Evolutionary conservation across 2,329 filamentous ascomycete species (phyloP).

Genomic region (Diplodia sapinea): DNA sequence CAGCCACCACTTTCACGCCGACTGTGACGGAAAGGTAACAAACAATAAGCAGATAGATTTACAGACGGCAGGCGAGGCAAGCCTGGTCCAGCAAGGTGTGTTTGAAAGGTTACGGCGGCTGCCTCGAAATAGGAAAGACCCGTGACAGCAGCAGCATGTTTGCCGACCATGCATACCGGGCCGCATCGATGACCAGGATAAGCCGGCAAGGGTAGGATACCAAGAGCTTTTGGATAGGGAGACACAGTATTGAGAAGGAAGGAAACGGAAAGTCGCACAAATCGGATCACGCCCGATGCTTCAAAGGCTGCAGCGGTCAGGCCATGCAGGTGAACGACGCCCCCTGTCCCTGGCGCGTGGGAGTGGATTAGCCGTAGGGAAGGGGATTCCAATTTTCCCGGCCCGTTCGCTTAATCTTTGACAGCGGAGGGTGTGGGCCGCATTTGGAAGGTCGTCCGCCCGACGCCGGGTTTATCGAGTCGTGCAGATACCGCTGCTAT

Average conservation of each 20-base stretch:
- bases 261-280: constrained; percentile 21
- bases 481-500: constrained; percentile 26
- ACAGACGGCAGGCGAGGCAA: not conserved
- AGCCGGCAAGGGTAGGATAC: constrained; percentile 7
- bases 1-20: not conserved
- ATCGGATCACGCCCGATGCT: constrained; percentile 27
- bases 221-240: constrained; percentile 4
- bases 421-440: constrained; percentile 25
- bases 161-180: constrained; percentile 27
- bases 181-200: constrained; percentile 22
- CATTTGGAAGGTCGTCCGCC: constrained; percentile 22
- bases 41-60: constrained; percentile 22
- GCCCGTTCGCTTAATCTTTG: constrained; percentile 30
- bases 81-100: constrained; percentile 15
- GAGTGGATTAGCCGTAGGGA: constrained; percentile 28
- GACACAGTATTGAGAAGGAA: constrained; percentile 1
- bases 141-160: constrained; percentile 3
- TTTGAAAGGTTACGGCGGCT: not conserved
- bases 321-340: constrained; percentile 8
- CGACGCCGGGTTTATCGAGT: constrained; percentile 24
- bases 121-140: constrained; percentile 17
- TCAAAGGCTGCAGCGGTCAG: constrained; percentile 22
- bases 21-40: not conserved
- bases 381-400: constrained; percentile 32
- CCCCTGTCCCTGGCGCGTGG: constrained; percentile 24